A percentile compares a stretch with the other conserved stretches of the same genome.
phyloP scores from a whole-genome alignment of 441 rosid species.

The Syzygium syzygioides region DNA sequence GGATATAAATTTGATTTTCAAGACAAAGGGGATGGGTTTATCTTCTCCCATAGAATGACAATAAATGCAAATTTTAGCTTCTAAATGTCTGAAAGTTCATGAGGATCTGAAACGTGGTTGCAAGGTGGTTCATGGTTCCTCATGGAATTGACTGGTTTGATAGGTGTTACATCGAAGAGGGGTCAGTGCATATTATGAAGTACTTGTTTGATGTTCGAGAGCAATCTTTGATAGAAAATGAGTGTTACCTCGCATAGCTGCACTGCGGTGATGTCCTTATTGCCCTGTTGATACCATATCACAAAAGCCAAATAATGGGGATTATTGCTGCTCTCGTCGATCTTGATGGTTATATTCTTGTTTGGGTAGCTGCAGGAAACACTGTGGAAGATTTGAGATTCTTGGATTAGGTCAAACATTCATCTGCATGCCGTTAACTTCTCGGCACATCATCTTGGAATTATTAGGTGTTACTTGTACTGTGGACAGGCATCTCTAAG shows the following conservation, averaged over 20 bases:
- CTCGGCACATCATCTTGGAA: background rate
- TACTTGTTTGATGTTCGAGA: background rate
- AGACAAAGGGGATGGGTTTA: background rate
- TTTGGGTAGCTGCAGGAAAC: conserved; percentile 59
- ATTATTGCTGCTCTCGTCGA: conserved; percentile 50
- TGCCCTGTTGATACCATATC: conserved; percentile 67
- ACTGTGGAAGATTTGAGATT: conserved; percentile 14
- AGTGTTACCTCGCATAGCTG: conserved; percentile 58
- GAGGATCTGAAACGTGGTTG: background rate
- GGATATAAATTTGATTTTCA: background rate
- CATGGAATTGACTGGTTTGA: background rate
- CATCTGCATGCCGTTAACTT: background rate
- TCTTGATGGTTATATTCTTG: conserved; percentile 53
- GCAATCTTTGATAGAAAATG: background rate
- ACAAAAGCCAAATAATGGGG: conserved; percentile 58
- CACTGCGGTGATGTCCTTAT: conserved; percentile 57
- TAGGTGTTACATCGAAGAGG: background rate
- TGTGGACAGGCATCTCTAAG: background rate
- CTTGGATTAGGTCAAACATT: background rate
- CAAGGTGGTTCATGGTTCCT: background rate
- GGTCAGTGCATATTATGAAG: background rate
- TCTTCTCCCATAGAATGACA: background rate
- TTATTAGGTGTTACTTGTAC: background rate
- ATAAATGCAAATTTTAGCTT: background rate
- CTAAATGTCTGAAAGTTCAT: background rate